Conservation (phyloP, 805 yeast species). For the Kazachstania viticola region DNA sequence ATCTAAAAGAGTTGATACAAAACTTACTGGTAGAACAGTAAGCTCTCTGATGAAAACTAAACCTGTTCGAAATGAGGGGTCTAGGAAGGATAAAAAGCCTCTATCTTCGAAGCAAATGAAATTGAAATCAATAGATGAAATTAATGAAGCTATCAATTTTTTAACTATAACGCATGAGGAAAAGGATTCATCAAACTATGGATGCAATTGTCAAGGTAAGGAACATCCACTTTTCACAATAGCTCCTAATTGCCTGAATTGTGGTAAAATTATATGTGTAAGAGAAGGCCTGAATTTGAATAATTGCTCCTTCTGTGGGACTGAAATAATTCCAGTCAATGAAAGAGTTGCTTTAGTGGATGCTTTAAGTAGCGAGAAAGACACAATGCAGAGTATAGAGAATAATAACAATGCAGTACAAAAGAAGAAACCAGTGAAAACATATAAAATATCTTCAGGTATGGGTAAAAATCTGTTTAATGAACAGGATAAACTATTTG, state of each 20-base stretch:
- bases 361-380: constrained; percentile 43
- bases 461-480: constrained; percentile 56
- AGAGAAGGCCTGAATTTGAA: constrained; percentile 69
- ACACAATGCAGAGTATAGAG: constrained; percentile 21
- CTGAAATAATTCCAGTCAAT: constrained; percentile 46
- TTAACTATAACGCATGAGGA: constrained; percentile 32
- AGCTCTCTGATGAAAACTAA: background rate
- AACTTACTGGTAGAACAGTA: background rate
- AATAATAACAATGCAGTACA: constrained; percentile 13
- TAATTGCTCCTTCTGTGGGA: constrained; percentile 77
- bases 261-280: constrained; percentile 88
- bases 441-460: constrained; percentile 44
- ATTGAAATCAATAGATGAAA: constrained; percentile 47
- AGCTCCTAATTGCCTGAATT: constrained; percentile 87
- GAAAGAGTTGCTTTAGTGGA: constrained; percentile 50
- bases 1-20: background rate
- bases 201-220: constrained; percentile 77
- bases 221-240: constrained; percentile 80
- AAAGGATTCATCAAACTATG: constrained; percentile 16
- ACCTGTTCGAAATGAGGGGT: no score
- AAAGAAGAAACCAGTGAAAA: constrained; percentile 26
- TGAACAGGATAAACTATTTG: constrained; percentile 55
- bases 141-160: constrained; percentile 49
- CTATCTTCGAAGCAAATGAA: constrained; percentile 28
- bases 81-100: background rate